Evolutionary conservation across 1,284 basidiomycete genomes (phyloP), one percentile per base, ranked within the genome.

Genomic region (Rhodotorula glutinis): DNA sequence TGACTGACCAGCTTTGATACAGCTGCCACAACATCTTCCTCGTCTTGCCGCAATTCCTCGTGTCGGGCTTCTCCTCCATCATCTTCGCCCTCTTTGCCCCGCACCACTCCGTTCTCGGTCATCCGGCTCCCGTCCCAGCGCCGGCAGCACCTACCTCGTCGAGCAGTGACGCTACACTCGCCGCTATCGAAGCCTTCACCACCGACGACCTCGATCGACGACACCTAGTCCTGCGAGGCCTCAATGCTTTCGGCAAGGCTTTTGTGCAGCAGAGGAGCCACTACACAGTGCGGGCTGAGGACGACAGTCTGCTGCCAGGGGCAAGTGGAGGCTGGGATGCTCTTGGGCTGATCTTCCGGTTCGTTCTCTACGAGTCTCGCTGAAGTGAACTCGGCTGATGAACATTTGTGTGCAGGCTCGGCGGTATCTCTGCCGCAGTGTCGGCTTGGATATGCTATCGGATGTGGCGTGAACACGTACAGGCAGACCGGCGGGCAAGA

Each of bases 1-100:
- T 59, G 29, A n/a, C n/a, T 2, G 25, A 16, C 43, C 33, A 8
- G 7, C 38, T 16, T 44, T n/a, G 23, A 54, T 9, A 2, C 70
- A 90, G 89, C 46, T 93, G 94, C 63, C 91, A 94, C 78, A 96
- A 94, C 75, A 84, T 95, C 61, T 93, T 90, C 77, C 82, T 95
- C 71, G 92, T 95, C 61, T 65, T 83, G 23, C 83, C 86, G 5
- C 83, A 84, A 70, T 83, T 84, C 67, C 76, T 84, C 56, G 81
- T 83, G 11, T 82, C 82, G 0, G 72, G 77, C 79, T 69, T 83
- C 4, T 80, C 79, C 2, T 77, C 80, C 14, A 75, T 83, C 73
- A 79, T 83, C 53, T 83, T 84, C 65, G 77, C 77, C 55, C 63
- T 81, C 47, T 76, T 82, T 76, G 81, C 81, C 47, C 80, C 80